Evolutionary conservation across 352 stramenopile genomes (phyloP).

Genomic region (Phytophthora macrochlamydospora): DNA sequence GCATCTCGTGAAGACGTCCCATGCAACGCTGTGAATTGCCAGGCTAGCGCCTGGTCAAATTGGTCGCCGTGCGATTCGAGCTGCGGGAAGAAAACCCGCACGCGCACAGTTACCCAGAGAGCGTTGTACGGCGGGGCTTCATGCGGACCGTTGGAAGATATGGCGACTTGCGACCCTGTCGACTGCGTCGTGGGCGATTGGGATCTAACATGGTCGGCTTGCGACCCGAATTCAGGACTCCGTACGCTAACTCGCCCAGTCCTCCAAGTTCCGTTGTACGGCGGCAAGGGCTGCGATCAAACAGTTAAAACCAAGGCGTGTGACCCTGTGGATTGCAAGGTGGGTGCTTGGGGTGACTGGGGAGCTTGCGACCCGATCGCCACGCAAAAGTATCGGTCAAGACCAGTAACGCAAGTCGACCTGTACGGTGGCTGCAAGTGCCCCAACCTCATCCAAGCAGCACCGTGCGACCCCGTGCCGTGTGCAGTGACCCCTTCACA

Average conservation of each 20-base stretch:
- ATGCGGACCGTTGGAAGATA: slow-evolving; percentile 43
- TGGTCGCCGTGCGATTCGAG: slow-evolving; percentile 50
- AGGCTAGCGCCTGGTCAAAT: slow-evolving; percentile 41
- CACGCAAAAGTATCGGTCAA: slow-evolving; percentile 42
- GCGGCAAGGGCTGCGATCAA: slow-evolving; percentile 35
- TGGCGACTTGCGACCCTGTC: slow-evolving; percentile 43
- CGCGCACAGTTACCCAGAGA: slow-evolving; percentile 32
- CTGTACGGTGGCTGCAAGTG: slow-evolving; percentile 62
- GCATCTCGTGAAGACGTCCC: slow-evolving; percentile 38
- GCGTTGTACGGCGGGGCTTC: slow-evolving; percentile 36
- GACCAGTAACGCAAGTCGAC: slow-evolving; percentile 43
- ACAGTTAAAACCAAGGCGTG: slow-evolving; percentile 45
- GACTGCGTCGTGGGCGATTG: slow-evolving; percentile 49
- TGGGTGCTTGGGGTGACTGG: slow-evolving; percentile 43
- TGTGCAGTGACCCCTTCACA: slow-evolving; percentile 47
- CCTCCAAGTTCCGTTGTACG: slow-evolving; percentile 38
- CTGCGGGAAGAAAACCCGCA: slow-evolving; percentile 49
- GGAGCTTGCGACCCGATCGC: slow-evolving; percentile 26
- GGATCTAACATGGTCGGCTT: slow-evolving; percentile 36
- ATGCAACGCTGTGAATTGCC: slow-evolving; percentile 56
- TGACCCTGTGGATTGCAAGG: slow-evolving; percentile 55
- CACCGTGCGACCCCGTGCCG: slow-evolving; percentile 47
- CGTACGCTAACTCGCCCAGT: slow-evolving; percentile 45
- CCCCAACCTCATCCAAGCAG: slow-evolving; percentile 39
- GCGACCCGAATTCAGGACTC: slow-evolving; percentile 36